phyloP scores from a whole-genome alignment of 345 rosid genomes.

The Crucihimalaya himalaica region DNA sequence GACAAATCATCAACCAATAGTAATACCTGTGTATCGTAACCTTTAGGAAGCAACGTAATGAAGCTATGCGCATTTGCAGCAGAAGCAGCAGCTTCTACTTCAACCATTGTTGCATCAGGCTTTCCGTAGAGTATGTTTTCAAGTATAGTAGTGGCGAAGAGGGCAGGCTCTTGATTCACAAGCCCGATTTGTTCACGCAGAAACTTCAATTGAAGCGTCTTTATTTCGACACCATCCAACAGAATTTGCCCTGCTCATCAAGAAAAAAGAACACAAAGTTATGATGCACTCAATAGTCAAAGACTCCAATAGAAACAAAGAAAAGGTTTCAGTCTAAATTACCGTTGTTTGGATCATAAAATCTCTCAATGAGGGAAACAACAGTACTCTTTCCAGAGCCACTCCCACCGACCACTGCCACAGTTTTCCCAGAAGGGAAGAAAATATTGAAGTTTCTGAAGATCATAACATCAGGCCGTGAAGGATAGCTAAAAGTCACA shows the following conservation, averaged over 20 bases:
- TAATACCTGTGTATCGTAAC: constrained; percentile 89
- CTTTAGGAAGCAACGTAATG: constrained; percentile 88
- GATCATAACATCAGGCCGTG: constrained; percentile 92
- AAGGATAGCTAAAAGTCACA: constrained; percentile 95
- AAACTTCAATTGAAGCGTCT: constrained; percentile 86
- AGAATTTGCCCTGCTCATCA: constrained; percentile 77
- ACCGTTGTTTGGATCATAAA: constrained; percentile 94
- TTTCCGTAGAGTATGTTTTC: constrained; percentile 93
- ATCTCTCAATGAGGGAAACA: constrained; percentile 91
- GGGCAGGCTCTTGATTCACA: constrained; percentile 98
- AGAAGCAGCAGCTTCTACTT: constrained; percentile 90
- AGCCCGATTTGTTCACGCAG: constrained; percentile 89
- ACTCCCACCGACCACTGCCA: constrained; percentile 98
- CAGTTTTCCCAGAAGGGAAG: constrained; percentile 95
- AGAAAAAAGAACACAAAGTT: constrained; percentile 3
- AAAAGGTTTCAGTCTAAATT: constrained; percentile 13
- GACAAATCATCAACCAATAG: background rate
- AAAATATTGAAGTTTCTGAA: constrained; percentile 84
- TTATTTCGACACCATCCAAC: constrained; percentile 87
- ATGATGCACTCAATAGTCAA: constrained; percentile 17
- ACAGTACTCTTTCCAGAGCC: constrained; percentile 99
- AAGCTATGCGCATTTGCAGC: constrained; percentile 97
- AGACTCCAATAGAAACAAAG: constrained; percentile 10
- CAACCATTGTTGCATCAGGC: constrained; percentile 85
- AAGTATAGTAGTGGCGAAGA: constrained; percentile 90